phyloP scores from a whole-genome alignment of 768 basidiomycete genomes.

The Calocybe gangraenosa region DNA sequence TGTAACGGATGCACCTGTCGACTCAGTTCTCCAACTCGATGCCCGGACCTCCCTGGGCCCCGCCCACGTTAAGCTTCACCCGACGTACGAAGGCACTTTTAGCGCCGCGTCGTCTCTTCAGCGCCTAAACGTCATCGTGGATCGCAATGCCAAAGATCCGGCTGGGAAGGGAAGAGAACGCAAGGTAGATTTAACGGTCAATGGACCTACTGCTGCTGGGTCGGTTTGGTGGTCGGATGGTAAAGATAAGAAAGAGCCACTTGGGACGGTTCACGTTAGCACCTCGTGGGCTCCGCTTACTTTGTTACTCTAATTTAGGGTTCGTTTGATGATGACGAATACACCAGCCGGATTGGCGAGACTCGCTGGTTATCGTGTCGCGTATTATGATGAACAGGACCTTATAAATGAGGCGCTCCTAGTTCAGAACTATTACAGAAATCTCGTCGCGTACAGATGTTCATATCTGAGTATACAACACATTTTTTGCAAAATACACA shows the following conservation, averaged over 20 bases:
- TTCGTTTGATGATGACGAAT: too few relatives aligned
- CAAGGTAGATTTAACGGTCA: not conserved
- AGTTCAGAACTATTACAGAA: too few relatives aligned
- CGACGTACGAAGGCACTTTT: constrained; percentile 19
- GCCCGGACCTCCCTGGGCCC: constrained; percentile 13
- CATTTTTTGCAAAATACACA: too few relatives aligned
- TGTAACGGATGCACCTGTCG: constrained; percentile 14
- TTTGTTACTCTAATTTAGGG: constrained; percentile 10
- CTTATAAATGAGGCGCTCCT: too few relatives aligned
- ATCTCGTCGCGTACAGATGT: too few relatives aligned
- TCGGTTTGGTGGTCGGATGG: constrained; percentile 11
- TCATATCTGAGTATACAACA: too few relatives aligned
- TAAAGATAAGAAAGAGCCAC: not conserved
- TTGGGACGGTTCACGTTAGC: constrained; percentile 8
- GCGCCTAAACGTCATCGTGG: not conserved
- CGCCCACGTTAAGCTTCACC: constrained; percentile 13
- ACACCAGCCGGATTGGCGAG: too few relatives aligned
- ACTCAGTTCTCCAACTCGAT: constrained; percentile 15
- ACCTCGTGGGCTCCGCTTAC: constrained; percentile 13
- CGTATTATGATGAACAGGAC: too few relatives aligned
- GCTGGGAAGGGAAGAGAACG: constrained; percentile 15
- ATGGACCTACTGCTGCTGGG: constrained; percentile 5
- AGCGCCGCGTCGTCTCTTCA: constrained; percentile 7
- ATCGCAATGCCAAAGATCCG: constrained; percentile 14
- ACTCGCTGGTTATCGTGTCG: too few relatives aligned